Conservation (phyloP, 148 eudicot genomes). For the Agrostemma githago region DNA sequence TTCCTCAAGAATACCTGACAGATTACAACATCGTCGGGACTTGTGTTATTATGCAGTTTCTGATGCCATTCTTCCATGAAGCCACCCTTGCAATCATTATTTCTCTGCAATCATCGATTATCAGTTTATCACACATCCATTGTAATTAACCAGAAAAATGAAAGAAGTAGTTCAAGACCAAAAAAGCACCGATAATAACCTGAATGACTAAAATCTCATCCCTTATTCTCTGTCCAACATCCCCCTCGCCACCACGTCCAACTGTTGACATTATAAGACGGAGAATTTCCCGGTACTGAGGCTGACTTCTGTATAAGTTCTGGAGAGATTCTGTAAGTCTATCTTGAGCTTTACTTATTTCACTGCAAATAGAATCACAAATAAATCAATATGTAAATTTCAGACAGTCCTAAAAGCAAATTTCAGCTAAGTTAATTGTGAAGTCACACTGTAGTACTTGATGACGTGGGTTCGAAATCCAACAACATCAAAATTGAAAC, state of each 20-base stretch:
- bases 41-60: conserved; percentile 94
- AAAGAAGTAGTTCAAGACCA: conserved; percentile 3
- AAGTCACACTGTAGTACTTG: background rate
- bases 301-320: conserved; percentile 51
- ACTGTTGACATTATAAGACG: conserved; percentile 87
- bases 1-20: conserved; percentile 65
- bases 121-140: conserved; percentile 1
- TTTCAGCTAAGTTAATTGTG: background rate
- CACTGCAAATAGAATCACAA: conserved; percentile 39
- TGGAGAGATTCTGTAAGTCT: conserved; percentile 87
- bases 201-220: conserved; percentile 97
- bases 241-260: conserved; percentile 99
- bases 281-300: conserved; percentile 73
- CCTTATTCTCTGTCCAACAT: conserved; percentile 97
- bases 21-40: conserved; percentile 97
- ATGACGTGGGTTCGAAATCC: background rate
- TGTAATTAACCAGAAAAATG: conserved; percentile 1
- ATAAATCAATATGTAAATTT: background rate
- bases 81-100: conserved; percentile 92
- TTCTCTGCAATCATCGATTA: conserved; percentile 53
- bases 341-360: conserved; percentile 97
- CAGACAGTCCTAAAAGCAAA: background rate
- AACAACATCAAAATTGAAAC: background rate
- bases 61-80: conserved; percentile 99
- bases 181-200: conserved; percentile 28